Base-by-base conservation (phyloP, 768 basidiomycete genomes). In the Mycena belliarum region DNA sequence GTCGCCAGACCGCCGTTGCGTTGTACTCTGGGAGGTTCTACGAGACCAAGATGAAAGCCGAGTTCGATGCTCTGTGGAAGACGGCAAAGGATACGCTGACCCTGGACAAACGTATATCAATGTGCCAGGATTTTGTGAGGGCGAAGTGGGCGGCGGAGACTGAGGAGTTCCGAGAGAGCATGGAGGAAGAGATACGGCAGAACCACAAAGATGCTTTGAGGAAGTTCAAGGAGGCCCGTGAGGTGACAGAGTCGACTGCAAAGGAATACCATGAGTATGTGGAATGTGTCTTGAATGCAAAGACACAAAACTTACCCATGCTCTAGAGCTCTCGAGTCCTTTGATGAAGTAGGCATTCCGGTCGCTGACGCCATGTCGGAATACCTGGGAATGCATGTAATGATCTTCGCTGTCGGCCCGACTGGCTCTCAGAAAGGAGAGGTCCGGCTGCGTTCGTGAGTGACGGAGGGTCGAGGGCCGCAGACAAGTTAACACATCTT, bases 251-350 rank as follows among this genome's bases (percentile, higher is more conserved):
- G 26, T 9, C 26, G 2, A 29, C 47, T 1, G 20, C 57, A 3
- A 57, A 63, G 28, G 32, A 12, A 0, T 63, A 59, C 15, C 57
- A 59, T 9, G n/a, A 57, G 61, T 63, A 28, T 9, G 44, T 41
- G 15, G 6, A 6, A 28, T 10, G 15, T 6, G 15, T 28, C 29
- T 14, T 28, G 24, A 18, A 16, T 2, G 24, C n/a, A n/a, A n/a
- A n/a, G n/a, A n/a, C n/a, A n/a, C n/a, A n/a, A n/a, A n/a, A n/a
- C 1, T 11, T 45, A 18, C 4, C 15, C 26, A 15, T 11, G 10
- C 25, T 29, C n/a, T 12, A 55, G 54, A 6, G 48, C 48, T 0
- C 24, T 49, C 2, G 11, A 49, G 20, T n/a, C 15, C 0, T 25
- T 56, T 9, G 37, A 56, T 14, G 48, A 44, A 6, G 55, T 56